Conservation (phyloP, 2,329 filamentous ascomycete species). For the Colletotrichum sp. region DNA sequence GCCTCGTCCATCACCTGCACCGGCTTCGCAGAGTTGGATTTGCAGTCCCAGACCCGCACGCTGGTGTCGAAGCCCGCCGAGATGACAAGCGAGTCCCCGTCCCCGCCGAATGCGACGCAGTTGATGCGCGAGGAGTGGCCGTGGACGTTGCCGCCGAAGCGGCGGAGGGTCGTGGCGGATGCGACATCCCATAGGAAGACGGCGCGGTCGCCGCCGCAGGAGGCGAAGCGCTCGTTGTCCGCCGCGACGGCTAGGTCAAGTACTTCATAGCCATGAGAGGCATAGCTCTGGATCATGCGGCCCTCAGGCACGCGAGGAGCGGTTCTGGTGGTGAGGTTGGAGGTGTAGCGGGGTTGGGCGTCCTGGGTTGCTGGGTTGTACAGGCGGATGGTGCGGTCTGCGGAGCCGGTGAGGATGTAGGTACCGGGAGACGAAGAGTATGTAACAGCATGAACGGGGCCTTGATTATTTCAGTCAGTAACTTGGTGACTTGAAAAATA, state of each 20-base stretch:
- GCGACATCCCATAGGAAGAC: slow-evolving; percentile 96
- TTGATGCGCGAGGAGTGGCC: slow-evolving; percentile 80
- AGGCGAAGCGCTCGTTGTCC: slow-evolving; percentile 86
- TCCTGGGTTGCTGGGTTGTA: slow-evolving; percentile 72
- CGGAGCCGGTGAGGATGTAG: slow-evolving; percentile 84
- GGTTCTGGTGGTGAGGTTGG: slow-evolving; percentile 40
- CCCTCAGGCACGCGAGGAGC: slow-evolving; percentile 46
- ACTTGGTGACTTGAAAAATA: not conserved
- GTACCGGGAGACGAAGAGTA: slow-evolving; percentile 77
- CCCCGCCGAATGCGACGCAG: slow-evolving; percentile 78
- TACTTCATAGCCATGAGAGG: slow-evolving; percentile 90
- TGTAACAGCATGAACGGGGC: slow-evolving; percentile 73
- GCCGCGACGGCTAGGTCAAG: slow-evolving; percentile 76
- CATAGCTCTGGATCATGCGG: slow-evolving; percentile 83
- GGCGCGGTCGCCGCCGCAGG: slow-evolving; percentile 85
- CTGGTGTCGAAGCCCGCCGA: slow-evolving; percentile 78
- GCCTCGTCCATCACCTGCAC: slow-evolving; percentile 78
- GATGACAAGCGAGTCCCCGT: slow-evolving; percentile 74
- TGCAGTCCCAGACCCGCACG: slow-evolving; percentile 78
- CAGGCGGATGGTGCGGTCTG: slow-evolving; percentile 84
- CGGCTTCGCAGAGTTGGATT: slow-evolving; percentile 59
- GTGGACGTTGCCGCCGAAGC: slow-evolving; percentile 67
- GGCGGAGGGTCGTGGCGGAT: slow-evolving; percentile 75
- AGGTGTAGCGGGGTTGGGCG: slow-evolving; percentile 22
- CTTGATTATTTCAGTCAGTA: slow-evolving; percentile 39